A percentile compares a stretch with the other conserved stretches of the same genome.
These are phyloP conservation scores for Linanthus parryae DNA, from an alignment of 148 eudicot genomes.

Conservation along the genomic window DNA sequence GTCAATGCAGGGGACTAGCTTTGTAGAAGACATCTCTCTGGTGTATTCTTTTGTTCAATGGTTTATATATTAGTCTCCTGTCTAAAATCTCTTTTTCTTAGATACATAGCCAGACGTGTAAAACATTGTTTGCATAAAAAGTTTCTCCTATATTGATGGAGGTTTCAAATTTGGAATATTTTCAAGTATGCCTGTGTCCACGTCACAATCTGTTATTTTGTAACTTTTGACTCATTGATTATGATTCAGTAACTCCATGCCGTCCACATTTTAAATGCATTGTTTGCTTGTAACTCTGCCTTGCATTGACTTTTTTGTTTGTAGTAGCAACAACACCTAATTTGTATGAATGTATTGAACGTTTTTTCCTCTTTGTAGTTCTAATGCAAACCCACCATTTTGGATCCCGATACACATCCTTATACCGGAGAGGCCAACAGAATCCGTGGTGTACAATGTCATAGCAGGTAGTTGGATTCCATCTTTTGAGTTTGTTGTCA, in stretches of 20 bases:
- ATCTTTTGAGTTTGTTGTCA: background rate
- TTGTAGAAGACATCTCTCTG: too few species aligned
- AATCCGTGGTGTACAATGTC: conserved; percentile 87
- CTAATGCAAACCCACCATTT: conserved; percentile 90
- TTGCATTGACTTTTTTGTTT: background rate
- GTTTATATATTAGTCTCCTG: too few species aligned
- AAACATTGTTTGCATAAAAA: too few species aligned
- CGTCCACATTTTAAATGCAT: background rate
- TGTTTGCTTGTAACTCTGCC: background rate
- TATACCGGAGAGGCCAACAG: conserved; percentile 98
- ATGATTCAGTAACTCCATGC: background rate
- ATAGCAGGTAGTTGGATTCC: conserved; percentile 68
- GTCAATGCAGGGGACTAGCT: too few species aligned
- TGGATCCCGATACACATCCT: conserved; percentile 98
- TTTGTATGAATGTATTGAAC: conserved; percentile 3
- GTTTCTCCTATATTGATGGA: too few species aligned
- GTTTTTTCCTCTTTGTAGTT: conserved; percentile 46
- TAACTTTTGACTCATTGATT: conserved; percentile 1
- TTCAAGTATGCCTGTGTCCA: too few species aligned
- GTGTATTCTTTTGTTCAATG: too few species aligned
- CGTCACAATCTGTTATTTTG: too few species aligned
- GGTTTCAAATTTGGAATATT: too few species aligned
- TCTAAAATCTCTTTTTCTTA: too few species aligned
- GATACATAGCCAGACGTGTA: too few species aligned
- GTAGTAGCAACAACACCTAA: too few species aligned